Conservation (phyloP, 352 stramenopile genomes). For the Phytophthora chlamydospora region DNA sequence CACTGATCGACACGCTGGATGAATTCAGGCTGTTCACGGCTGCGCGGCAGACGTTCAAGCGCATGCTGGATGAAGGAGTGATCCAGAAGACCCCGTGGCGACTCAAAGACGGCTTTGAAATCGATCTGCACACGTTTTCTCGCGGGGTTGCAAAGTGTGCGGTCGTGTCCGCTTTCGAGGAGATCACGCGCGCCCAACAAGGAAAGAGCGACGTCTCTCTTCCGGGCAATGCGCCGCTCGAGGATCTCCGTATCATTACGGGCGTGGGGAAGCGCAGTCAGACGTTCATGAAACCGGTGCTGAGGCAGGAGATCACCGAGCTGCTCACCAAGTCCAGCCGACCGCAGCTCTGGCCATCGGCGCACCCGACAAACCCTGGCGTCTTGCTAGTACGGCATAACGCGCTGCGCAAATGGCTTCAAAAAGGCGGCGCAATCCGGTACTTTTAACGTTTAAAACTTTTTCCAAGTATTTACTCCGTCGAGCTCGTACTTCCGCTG, state of each 20-base stretch:
- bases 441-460: conserved; percentile 35
- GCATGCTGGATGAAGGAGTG: conserved; percentile 50
- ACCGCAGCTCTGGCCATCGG: conserved; percentile 52
- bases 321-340: conserved; percentile 59
- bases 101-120: conserved; percentile 61
- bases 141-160: conserved; percentile 69
- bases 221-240: conserved; percentile 22
- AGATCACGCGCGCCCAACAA: conserved; percentile 39
- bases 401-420: conserved; percentile 60
- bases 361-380: conserved; percentile 63
- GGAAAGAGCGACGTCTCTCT: conserved; percentile 37
- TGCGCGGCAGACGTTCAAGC: conserved; percentile 52
- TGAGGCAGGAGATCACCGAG: conserved; percentile 56
- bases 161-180: conserved; percentile 67
- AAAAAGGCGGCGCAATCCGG: conserved; percentile 45
- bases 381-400: conserved; percentile 62
- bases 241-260: conserved; percentile 76
- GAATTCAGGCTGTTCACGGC: conserved; percentile 55
- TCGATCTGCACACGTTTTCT: conserved; percentile 78
- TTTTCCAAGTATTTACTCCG: background rate
- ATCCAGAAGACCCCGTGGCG: conserved; percentile 56
- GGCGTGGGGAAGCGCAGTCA: conserved; percentile 71
- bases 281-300: conserved; percentile 61
- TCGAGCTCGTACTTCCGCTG: conserved; percentile 13
- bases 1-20: conserved; percentile 65